A percentile compares a stretch with the other conserved stretches of the same genome.
Conservation (phyloP, 2,329 filamentous ascomycete species). For the Cryphonectria radicalis region DNA sequence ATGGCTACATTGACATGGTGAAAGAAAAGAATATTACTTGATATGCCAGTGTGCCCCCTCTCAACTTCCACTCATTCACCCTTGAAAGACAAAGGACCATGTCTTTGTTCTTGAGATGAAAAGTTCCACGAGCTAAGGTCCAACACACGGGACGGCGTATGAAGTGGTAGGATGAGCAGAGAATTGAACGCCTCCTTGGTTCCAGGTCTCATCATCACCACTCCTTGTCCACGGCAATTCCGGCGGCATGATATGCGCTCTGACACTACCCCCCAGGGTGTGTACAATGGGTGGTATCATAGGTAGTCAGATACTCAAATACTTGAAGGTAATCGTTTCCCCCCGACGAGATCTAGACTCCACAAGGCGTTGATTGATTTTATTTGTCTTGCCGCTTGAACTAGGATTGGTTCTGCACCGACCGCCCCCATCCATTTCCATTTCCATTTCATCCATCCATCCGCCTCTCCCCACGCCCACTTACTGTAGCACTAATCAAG, state of each 20-base stretch:
- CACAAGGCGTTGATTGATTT: not conserved
- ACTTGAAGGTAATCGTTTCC: not conserved
- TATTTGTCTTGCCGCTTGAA: not conserved
- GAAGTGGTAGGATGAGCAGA: not conserved
- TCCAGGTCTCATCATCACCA: not conserved
- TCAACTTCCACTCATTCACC: no score
- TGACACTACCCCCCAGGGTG: not conserved
- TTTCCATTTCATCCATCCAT: no score
- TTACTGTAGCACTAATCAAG: not conserved
- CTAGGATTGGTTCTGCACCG: not conserved
- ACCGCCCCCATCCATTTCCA: not conserved
- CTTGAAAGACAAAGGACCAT: no score
- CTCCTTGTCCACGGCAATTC: not conserved
- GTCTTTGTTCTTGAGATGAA: not conserved
- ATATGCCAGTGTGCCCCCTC: no score
- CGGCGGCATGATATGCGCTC: not conserved
- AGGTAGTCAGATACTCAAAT: not conserved
- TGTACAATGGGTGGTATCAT: not conserved
- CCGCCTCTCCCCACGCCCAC: not conserved
- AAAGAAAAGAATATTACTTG: no score
- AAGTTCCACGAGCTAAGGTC: no score
- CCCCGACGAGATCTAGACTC: not conserved
- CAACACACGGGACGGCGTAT: not conserved
- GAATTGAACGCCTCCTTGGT: not conserved
- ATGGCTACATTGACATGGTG: no score